Conservation (phyloP, 345 rosid species). For the Aquilaria sinensis region DNA sequence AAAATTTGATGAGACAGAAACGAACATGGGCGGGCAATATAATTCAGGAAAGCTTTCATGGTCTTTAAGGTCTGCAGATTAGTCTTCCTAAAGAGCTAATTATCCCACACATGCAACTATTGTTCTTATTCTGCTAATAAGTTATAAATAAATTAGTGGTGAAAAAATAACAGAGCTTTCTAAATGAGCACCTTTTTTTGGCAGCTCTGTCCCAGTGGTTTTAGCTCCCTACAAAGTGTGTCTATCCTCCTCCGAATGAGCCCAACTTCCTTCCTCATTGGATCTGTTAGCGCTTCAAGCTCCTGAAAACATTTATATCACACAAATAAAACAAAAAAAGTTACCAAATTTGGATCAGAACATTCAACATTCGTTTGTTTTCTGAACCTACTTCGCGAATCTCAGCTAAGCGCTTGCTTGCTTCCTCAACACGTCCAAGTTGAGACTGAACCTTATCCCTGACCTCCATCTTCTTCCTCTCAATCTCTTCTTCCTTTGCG, state of each 20-base stretch:
- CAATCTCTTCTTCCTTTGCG: slow-evolving; percentile 91
- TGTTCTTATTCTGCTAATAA: no score
- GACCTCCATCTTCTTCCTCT: slow-evolving; percentile 74
- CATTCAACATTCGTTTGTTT: slow-evolving; percentile 10
- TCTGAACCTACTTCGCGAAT: slow-evolving; percentile 64
- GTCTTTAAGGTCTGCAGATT: no score
- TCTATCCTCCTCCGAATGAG: slow-evolving; percentile 51
- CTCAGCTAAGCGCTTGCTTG: slow-evolving; percentile 66
- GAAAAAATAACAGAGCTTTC: no score
- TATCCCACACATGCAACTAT: no score
- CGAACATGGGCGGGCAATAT: background rate
- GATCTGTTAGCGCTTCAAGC: slow-evolving; percentile 68
- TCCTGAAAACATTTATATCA: slow-evolving; percentile 29
- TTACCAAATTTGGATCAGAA: background rate
- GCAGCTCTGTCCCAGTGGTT: slow-evolving; percentile 50
- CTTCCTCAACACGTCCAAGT: slow-evolving; percentile 71
- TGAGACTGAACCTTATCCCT: slow-evolving; percentile 59
- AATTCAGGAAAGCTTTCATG: no score
- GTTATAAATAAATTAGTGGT: no score
- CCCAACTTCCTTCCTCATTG: slow-evolving; percentile 56
- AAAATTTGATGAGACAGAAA: background rate
- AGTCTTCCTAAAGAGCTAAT: no score
- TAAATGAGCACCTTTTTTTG: slow-evolving; percentile 44
- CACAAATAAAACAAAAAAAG: background rate
- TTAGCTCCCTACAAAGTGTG: slow-evolving; percentile 36